phyloP scores from a whole-genome alignment of 768 basidiomycete species.

The Fibroporia radiculosa region DNA sequence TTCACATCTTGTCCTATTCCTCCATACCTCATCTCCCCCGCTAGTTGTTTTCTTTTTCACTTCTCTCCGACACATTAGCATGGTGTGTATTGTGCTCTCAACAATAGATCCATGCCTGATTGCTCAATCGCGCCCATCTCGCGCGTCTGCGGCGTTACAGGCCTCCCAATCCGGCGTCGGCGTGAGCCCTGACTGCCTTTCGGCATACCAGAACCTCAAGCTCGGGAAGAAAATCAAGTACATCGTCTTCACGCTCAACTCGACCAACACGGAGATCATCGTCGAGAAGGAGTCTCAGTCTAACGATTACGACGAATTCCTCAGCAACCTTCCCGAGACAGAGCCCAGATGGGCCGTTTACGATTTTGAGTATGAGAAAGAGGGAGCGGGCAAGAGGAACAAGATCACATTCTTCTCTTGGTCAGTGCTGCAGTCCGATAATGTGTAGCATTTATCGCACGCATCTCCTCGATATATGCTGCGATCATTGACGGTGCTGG shows the following conservation, averaged over 20 bases:
- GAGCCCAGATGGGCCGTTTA: slow-evolving; percentile 89
- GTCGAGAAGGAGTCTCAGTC: slow-evolving; percentile 55
- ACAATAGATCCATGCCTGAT: not conserved
- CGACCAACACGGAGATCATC: slow-evolving; percentile 60
- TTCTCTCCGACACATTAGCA: slow-evolving; percentile 1
- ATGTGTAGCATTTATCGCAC: not conserved
- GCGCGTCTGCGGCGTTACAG: not conserved
- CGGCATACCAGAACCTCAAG: slow-evolving; percentile 63
- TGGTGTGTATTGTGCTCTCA: slow-evolving; percentile 10
- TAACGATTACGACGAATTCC: slow-evolving; percentile 62
- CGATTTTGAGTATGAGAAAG: slow-evolving; percentile 79
- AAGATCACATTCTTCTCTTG: slow-evolving; percentile 83
- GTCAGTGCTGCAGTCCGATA: slow-evolving; percentile 41
- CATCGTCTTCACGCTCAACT: slow-evolving; percentile 70
- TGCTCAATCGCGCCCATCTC: not conserved
- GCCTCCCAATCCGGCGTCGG: slow-evolving; percentile 47
- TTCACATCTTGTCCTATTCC: slow-evolving; percentile 4
- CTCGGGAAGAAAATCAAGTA: slow-evolving; percentile 71
- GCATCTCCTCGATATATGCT: not conserved
- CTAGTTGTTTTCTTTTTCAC: not conserved
- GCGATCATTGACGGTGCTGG: slow-evolving; percentile 7
- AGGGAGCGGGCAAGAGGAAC: slow-evolving; percentile 63
- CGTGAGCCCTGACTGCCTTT: slow-evolving; percentile 51
- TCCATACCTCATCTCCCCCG: not conserved
- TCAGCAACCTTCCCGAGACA: slow-evolving; percentile 60